Evolutionary conservation across 148 eudicot species (phyloP).

Genomic region (Vaccinium vitisidaea): DNA sequence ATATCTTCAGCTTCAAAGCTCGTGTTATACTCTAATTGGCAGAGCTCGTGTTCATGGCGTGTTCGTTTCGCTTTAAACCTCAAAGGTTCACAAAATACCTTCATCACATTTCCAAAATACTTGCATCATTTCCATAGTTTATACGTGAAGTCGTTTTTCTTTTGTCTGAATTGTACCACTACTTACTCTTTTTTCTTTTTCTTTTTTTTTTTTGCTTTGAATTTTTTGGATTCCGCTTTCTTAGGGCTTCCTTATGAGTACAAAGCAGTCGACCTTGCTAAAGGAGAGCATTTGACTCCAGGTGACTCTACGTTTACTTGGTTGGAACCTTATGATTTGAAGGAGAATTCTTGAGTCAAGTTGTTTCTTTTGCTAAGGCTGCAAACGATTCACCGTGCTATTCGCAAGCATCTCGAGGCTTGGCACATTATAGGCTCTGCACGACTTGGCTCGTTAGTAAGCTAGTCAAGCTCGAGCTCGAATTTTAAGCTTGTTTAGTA

Average conservation of each 20-base stretch:
- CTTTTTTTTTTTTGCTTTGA: neutral
- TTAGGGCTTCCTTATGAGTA: slow-evolving; percentile 40
- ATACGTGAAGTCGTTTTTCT: neutral
- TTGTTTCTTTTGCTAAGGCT: neutral
- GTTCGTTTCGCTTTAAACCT: slow-evolving; percentile 61
- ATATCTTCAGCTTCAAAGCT: slow-evolving; percentile 24
- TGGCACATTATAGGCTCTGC: neutral
- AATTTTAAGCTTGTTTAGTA: neutral
- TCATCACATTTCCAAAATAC: neutral
- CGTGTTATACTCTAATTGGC: slow-evolving; percentile 56
- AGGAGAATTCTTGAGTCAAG: neutral
- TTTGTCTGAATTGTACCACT: neutral
- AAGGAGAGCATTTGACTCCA: slow-evolving; percentile 43
- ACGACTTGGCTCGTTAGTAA: neutral
- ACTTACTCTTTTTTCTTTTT: neutral
- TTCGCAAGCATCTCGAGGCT: neutral
- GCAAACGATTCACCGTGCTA: neutral
- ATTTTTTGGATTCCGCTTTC: slow-evolving; percentile 8
- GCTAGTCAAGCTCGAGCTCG: neutral
- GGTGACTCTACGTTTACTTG: slow-evolving; percentile 23
- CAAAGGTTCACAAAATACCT: slow-evolving; percentile 40
- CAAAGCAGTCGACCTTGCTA: slow-evolving; percentile 39
- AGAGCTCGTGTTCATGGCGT: slow-evolving; percentile 68
- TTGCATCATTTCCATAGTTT: neutral
- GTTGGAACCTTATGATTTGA: neutral